These are phyloP conservation scores for Neospora caninum DNA, from an alignment of 169 alveolate species.

Conservation along the genomic window DNA sequence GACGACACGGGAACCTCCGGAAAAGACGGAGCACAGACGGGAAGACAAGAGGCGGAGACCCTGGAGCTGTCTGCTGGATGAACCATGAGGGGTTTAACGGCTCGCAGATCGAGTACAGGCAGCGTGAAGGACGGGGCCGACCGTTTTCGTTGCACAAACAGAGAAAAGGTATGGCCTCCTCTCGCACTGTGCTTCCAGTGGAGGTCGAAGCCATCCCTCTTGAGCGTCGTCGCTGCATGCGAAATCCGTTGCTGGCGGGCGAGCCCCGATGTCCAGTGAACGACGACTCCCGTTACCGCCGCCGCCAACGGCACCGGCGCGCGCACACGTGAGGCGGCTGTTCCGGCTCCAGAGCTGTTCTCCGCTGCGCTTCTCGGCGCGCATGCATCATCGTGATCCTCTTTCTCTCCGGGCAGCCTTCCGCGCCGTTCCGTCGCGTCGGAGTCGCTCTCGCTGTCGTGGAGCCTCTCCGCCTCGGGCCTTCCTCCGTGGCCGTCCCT, in stretches of 20 bases:
- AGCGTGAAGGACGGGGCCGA: constrained; percentile 52
- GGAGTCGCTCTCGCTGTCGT: neutral
- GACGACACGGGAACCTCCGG: neutral
- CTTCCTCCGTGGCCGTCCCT: neutral
- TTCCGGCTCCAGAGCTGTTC: neutral
- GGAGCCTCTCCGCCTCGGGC: neutral
- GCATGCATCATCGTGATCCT: too few species aligned
- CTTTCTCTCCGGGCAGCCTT: too few species aligned
- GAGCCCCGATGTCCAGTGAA: constrained; percentile 60
- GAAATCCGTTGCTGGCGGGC: constrained; percentile 15
- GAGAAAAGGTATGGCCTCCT: neutral
- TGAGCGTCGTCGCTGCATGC: neutral
- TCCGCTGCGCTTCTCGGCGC: too few species aligned
- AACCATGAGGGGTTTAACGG: neutral
- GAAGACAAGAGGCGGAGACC: neutral
- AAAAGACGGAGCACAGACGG: neutral
- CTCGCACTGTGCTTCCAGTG: constrained; percentile 27
- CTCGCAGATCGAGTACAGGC: constrained; percentile 37
- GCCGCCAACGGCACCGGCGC: constrained; percentile 50
- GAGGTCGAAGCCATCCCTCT: constrained; percentile 44
- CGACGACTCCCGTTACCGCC: constrained; percentile 52
- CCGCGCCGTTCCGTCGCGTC: too few species aligned
- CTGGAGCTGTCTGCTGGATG: neutral
- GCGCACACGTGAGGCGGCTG: neutral
- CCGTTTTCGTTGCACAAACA: constrained; percentile 42